A percentile compares a stretch with the other conserved stretches of the same genome.
These are phyloP conservation scores for Pseudogymnoascus sp. DNA, from an alignment of 2,329 filamentous ascomycete genomes.

Conservation along the genomic window DNA sequence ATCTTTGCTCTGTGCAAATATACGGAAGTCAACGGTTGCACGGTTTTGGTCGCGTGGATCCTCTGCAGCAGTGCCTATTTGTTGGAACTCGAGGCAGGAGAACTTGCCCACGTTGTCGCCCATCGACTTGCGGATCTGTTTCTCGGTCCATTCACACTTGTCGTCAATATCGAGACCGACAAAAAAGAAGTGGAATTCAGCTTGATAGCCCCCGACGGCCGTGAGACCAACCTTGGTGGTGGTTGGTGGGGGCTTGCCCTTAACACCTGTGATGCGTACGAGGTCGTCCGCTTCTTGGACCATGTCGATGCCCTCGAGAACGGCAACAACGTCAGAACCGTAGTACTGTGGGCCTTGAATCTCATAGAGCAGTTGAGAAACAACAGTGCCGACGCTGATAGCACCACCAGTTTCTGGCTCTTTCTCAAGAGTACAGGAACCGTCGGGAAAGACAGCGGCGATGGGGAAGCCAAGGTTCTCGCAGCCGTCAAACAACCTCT, in stretches of 20 bases:
- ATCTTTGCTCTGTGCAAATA: slow-evolving; percentile 38
- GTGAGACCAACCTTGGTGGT: slow-evolving; percentile 37
- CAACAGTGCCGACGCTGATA: slow-evolving; percentile 22
- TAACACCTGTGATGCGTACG: slow-evolving; percentile 22
- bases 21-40: slow-evolving; percentile 40
- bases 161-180: slow-evolving; percentile 36
- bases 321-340: slow-evolving; percentile 28
- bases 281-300: slow-evolving; percentile 32
- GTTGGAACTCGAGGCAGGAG: slow-evolving; percentile 28
- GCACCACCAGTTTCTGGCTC: slow-evolving; percentile 10
- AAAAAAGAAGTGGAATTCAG: slow-evolving; percentile 37
- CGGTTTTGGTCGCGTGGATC: slow-evolving; percentile 37
- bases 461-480: slow-evolving; percentile 17
- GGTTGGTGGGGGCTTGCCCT: slow-evolving; percentile 27
- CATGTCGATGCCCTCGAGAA: slow-evolving; percentile 31
- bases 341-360: slow-evolving; percentile 32
- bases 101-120: slow-evolving; percentile 20
- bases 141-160: slow-evolving; percentile 37
- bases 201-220: slow-evolving; percentile 37
- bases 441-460: slow-evolving; percentile 8
- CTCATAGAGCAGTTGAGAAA: slow-evolving; percentile 31
- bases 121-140: slow-evolving; percentile 31
- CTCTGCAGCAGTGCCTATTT: slow-evolving; percentile 31
- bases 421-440: slow-evolving; percentile 10
- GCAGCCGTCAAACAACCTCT: slow-evolving; percentile 12